Conservation (phyloP, 768 basidiomycete genomes). For the Pleurotus djamor region DNA sequence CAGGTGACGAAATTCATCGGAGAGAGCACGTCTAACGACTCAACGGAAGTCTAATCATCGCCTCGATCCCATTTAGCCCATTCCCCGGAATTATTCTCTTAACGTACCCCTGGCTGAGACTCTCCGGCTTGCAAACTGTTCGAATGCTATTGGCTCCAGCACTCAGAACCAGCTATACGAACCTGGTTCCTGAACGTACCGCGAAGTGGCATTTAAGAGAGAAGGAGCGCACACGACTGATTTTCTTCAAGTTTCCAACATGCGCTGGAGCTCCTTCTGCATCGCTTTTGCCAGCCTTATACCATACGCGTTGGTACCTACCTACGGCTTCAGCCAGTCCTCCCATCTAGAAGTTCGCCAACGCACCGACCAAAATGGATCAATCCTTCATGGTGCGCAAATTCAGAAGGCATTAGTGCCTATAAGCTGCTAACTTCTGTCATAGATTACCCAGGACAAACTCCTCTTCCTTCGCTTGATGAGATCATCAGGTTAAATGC, state of each 20-base stretch:
- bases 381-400: background rate
- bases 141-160: background rate
- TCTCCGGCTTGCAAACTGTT: background rate
- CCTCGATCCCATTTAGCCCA: background rate
- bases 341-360: background rate
- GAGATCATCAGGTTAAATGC: constrained; percentile 9
- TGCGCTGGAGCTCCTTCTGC: constrained; percentile 5
- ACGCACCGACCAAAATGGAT: background rate
- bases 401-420: background rate
- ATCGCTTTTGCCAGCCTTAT: background rate
- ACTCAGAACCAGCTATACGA: background rate
- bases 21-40: background rate
- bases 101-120: background rate
- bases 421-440: background rate
- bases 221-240: background rate
- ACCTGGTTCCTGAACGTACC: background rate
- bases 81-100: background rate
- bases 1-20: constrained; percentile 4
- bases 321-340: background rate
- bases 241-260: background rate
- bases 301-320: constrained; percentile 2
- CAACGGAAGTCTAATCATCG: background rate
- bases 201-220: constrained; percentile 1
- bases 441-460: constrained; percentile 4
- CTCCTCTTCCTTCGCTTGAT: constrained; percentile 1